Evolutionary conservation across 148 eudicot genomes (phyloP).

Genomic region (Cornus kousa): DNA sequence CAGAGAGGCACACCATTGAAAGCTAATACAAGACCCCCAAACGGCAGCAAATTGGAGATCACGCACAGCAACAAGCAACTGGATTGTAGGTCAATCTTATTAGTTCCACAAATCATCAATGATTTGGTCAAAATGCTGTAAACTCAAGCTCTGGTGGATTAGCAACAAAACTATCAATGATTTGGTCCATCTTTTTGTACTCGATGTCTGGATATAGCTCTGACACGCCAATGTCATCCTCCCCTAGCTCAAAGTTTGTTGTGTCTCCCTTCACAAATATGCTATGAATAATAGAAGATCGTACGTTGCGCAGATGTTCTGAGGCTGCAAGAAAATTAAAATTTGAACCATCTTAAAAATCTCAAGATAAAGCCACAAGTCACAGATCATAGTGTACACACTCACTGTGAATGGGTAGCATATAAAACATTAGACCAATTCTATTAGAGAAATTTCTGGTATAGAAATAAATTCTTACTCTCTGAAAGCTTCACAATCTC

Average conservation of each 20-base stretch:
- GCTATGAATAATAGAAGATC: slow-evolving; percentile 11
- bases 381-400: too few relatives aligned
- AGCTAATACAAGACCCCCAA: too few relatives aligned
- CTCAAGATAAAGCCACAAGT: background rate
- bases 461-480: slow-evolving; percentile 8
- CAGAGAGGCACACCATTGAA: too few relatives aligned
- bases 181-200: background rate
- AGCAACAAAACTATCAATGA: slow-evolving; percentile 1
- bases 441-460: too few relatives aligned
- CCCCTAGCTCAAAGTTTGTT: slow-evolving; percentile 2
- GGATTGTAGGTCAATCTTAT: too few relatives aligned
- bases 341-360: background rate
- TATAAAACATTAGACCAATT: too few relatives aligned
- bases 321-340: slow-evolving; percentile 12
- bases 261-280: slow-evolving; percentile 20
- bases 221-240: slow-evolving; percentile 9
- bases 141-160: background rate
- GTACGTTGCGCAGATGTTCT: slow-evolving; percentile 5
- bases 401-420: too few relatives aligned
- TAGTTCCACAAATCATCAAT: background rate
- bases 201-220: slow-evolving; percentile 11
- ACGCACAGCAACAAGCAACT: too few relatives aligned
- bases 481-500: slow-evolving; percentile 5
- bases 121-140: background rate
- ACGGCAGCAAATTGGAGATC: too few relatives aligned